phyloP scores from a whole-genome alignment of 2,329 filamentous ascomycete genomes.

The Helminthosporium solani region DNA sequence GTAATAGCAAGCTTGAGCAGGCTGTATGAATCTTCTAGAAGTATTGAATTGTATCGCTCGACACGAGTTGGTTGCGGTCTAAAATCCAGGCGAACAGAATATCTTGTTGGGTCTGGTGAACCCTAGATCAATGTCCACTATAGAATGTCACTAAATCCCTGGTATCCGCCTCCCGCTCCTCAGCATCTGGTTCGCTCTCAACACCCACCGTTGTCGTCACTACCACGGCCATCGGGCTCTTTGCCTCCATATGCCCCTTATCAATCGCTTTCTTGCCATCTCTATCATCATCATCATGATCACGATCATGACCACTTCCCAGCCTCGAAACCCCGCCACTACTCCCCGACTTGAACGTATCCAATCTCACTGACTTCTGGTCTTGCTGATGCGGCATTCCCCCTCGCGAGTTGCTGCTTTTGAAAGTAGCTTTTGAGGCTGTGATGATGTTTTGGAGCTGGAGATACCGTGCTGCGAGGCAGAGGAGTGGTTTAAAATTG shows the following conservation, averaged over 20 bases:
- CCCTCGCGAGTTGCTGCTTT: constrained; percentile 1
- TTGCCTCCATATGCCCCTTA: constrained; percentile 3
- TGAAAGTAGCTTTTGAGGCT: constrained; percentile 14
- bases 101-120: too few species aligned
- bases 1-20: too few species aligned
- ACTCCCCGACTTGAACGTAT: constrained; percentile 10
- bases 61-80: too few species aligned
- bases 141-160: too few species aligned
- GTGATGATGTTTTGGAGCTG: constrained; percentile 21
- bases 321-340: constrained; percentile 13
- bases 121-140: too few species aligned
- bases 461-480: constrained; percentile 19
- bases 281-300: neutral
- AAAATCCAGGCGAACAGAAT: too few species aligned
- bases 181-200: constrained; percentile 10
- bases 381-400: neutral
- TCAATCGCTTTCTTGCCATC: neutral
- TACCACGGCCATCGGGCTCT: constrained; percentile 5
- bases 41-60: too few species aligned
- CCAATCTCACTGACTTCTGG: constrained; percentile 10
- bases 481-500: constrained; percentile 27
- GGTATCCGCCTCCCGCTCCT: constrained; percentile 2
- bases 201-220: constrained; percentile 13
- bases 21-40: too few species aligned
- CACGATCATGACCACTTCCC: constrained; percentile 6